Percentiles rank a stretch among this genome's conserved stretches.
These are phyloP conservation scores for Rubroboletus satanas DNA, from an alignment of 768 basidiomycete species.

Conservation along the genomic window DNA sequence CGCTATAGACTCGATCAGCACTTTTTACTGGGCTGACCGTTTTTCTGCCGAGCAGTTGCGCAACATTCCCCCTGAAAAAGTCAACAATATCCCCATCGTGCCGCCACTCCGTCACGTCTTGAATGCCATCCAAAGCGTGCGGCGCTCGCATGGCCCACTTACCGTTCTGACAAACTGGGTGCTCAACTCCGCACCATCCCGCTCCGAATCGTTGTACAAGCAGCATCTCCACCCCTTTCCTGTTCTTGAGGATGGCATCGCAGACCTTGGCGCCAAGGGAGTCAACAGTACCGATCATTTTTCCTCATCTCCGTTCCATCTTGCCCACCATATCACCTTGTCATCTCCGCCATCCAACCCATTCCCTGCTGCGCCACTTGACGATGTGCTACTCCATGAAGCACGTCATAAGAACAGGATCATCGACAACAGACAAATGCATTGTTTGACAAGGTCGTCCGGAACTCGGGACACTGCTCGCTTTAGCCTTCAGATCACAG, in stretches of 20 bases:
- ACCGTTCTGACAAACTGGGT: conserved; percentile 64
- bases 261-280: conserved; percentile 14
- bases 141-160: conserved; percentile 46
- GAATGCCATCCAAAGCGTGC: conserved; percentile 46
- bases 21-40: conserved; percentile 78
- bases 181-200: conserved; percentile 31
- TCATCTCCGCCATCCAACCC: conserved; percentile 20
- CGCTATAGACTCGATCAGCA: conserved; percentile 70
- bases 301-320: conserved; percentile 26
- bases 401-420: conserved; percentile 19
- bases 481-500: conserved; percentile 26
- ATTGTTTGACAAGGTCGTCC: conserved; percentile 30
- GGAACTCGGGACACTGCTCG: conserved; percentile 11
- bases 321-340: conserved; percentile 41
- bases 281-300: conserved; percentile 7
- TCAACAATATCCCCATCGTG: conserved; percentile 4
- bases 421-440: conserved; percentile 17
- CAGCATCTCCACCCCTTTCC: conserved; percentile 54
- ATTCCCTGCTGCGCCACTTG: conserved; percentile 11
- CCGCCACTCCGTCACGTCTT: conserved; percentile 46
- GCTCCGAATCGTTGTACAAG: conserved; percentile 35
- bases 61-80: conserved; percentile 10
- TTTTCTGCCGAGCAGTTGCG: conserved; percentile 55
- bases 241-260: conserved; percentile 14
- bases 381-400: conserved; percentile 16